Conservation (phyloP, 495 filamentous ascomycete species). For the Aspergillus coremiiformis region DNA sequence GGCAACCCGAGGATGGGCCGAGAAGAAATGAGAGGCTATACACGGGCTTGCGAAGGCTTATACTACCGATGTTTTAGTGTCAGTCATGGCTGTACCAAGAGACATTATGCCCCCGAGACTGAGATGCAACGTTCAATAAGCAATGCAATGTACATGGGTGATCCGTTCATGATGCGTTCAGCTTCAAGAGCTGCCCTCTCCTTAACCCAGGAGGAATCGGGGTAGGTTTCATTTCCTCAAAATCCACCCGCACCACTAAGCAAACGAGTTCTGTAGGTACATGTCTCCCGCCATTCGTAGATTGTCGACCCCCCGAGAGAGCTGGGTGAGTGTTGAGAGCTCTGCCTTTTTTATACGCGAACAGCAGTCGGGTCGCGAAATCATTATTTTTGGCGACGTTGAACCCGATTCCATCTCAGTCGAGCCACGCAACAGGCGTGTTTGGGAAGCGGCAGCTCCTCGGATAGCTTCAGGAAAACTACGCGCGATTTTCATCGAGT, state of each 20-base stretch:
- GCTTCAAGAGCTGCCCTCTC: background rate
- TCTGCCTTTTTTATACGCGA: conserved; percentile 88
- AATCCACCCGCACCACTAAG: background rate
- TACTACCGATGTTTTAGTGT: conserved; percentile 69
- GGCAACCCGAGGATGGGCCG: conserved; percentile 73
- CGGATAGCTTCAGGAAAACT: conserved; percentile 66
- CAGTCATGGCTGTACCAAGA: conserved; percentile 82
- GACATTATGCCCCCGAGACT: conserved; percentile 44
- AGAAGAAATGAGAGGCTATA: conserved; percentile 69
- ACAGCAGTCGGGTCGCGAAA: conserved; percentile 56
- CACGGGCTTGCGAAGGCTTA: conserved; percentile 76
- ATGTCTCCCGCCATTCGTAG: background rate
- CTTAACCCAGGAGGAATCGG: background rate
- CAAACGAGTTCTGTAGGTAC: background rate
- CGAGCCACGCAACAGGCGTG: conserved; percentile 64
- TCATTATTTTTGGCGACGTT: conserved; percentile 91
- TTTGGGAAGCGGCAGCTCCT: conserved; percentile 81
- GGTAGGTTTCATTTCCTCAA: background rate
- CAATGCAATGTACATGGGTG: conserved; percentile 35
- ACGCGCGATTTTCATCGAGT: conserved; percentile 86
- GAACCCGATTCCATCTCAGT: conserved; percentile 84
- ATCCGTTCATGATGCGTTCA: conserved; percentile 19
- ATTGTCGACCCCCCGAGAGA: background rate
- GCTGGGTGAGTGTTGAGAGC: conserved; percentile 52
- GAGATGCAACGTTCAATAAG: conserved; percentile 54